Evolutionary conservation across 371 early-diverging fungal species (phyloP), one percentile per base, ranked within the genome.

Genomic region (Rozella allomycis): DNA sequence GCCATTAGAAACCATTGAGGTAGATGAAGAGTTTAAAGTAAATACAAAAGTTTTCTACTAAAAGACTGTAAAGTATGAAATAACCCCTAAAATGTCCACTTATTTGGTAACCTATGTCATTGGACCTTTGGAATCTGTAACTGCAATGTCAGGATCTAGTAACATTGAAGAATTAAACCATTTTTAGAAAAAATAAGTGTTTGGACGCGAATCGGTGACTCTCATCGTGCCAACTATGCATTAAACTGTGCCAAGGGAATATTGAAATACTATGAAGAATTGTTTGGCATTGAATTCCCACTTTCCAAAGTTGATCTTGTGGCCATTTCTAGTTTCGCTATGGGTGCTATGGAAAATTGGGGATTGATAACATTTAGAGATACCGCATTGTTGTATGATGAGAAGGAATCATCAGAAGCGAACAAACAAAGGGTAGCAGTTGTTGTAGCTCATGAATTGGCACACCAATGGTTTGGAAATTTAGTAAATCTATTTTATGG

Each of bases 261-360:
- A 25, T 18, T 58, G 12, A 40, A 42, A 13, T 46, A 41, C 19
- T 58, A 49, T 41, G 37, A 39, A 26, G 28, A 40, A 25, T 50
- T 46, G 29, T 55, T 54, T 49, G 43, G 35, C 8, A 41, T 50
- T 11, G 29, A 38, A 18, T 58, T 52, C 39, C 53, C 42, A 20
- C 37, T 55, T 38, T 30, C 47, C n/a, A 34, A 58, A 55, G 33
- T 26, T 48, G 14, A 54, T 52, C 35, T 43, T 45, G 43, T 59
- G 21, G 53, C 54, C 2, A 50, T 59, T 38, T 56, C 59, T 17
- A 38, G 40, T 25, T 59, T 59, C 45, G 38, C 46, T 2, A 42
- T 40, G 29, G 59, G 59, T 14, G 59, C 59, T 17, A 59, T 59
- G 59, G 59, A 59, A 34, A 59, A 59, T 39, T 59, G 59, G 59